phyloP scores from a whole-genome alignment of 176 grass and related monocot species.

The Triticum aestivum region IWGSC_CS_RefSeq_v2.1 NC_057809.1:614871893-614872392 shows the following conservation, averaged over 20 bases:
- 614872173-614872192: constrained; percentile 50
- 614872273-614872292: constrained; percentile 26
- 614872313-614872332: constrained; percentile 29
- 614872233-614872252: constrained; percentile 31
- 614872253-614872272: constrained; percentile 32
- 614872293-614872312: constrained; percentile 37
- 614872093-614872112: constrained; percentile 33
- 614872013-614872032: constrained; percentile 34
- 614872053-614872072: neutral
- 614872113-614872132: constrained; percentile 40
- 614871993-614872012: constrained; percentile 33
- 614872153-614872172: constrained; percentile 40
- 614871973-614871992: constrained; percentile 20
- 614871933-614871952: constrained; percentile 34
- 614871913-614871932: constrained; percentile 30
- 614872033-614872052: constrained; percentile 29
- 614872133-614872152: constrained; percentile 63
- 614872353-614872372: constrained; percentile 40
- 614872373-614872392: constrained; percentile 53
- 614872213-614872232: constrained; percentile 32
- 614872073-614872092: constrained; percentile 18
- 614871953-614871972: constrained; percentile 44
- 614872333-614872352: neutral
- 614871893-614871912: constrained; percentile 39
- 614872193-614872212: constrained; percentile 26